A percentile compares a stretch with the other conserved stretches of the same genome.
phyloP scores from a whole-genome alignment of 164 flowering plant species.

The Cinnamomum micranthum region DNA sequence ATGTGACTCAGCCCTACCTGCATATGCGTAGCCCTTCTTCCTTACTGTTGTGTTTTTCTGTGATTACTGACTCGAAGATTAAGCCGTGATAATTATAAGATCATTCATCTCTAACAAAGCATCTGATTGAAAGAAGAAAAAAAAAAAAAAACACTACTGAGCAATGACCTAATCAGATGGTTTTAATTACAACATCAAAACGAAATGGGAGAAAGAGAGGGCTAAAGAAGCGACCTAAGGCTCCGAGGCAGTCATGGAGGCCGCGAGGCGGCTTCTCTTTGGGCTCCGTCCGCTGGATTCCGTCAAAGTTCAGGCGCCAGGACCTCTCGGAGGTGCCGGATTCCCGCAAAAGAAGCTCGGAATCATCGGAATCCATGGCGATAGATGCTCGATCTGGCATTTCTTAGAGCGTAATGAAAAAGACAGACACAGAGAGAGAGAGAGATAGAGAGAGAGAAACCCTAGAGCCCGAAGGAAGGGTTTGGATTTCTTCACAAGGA shows the following conservation, averaged over 20 bases:
- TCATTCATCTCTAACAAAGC: neutral
- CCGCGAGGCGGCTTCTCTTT: conserved; percentile 51
- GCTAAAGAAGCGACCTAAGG: conserved; percentile 39
- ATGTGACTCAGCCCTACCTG: too few species aligned
- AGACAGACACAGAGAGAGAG: too few species aligned
- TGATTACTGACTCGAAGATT: neutral
- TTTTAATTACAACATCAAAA: neutral
- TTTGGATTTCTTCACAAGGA: too few species aligned
- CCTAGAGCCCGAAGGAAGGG: too few species aligned
- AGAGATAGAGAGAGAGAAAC: too few species aligned
- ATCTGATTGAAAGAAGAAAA: too few species aligned
- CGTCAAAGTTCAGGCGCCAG: conserved; percentile 86
- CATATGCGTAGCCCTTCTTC: too few species aligned
- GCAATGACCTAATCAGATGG: neutral
- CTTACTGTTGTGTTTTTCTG: too few species aligned
- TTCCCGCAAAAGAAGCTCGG: conserved; percentile 38
- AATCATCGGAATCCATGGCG: conserved; percentile 21
- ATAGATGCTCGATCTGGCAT: conserved; percentile 33
- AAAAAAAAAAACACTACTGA: neutral
- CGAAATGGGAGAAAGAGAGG: neutral
- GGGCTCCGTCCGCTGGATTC: conserved; percentile 51
- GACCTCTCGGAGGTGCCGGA: conserved; percentile 38
- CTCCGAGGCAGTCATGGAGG: conserved; percentile 71
- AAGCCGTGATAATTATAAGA: neutral
- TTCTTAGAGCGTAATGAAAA: neutral